These are phyloP conservation scores for Cercospora citrullina DNA, from an alignment of 2,329 filamentous ascomycete genomes.

Conservation along the genomic window DNA sequence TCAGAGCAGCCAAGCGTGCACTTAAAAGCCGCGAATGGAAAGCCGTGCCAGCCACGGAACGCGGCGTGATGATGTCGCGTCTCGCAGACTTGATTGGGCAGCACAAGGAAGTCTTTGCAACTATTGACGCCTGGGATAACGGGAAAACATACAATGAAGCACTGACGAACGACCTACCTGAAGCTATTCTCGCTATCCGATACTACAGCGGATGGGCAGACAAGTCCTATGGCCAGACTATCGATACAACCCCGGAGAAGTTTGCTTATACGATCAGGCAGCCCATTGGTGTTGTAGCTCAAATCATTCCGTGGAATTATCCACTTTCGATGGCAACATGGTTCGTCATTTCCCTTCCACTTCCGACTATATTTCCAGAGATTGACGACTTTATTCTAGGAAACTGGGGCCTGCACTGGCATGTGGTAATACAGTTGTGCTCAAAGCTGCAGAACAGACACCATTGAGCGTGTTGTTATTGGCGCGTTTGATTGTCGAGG, in stretches of 20 bases:
- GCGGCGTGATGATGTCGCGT: not conserved
- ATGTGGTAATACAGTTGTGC: no score
- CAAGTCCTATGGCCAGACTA: not conserved
- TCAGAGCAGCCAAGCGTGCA: constrained; percentile 19
- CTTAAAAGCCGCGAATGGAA: not conserved
- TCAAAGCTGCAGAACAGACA: no score
- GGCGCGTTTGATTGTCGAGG: no score
- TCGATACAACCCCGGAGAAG: not conserved
- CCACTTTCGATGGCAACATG: no score
- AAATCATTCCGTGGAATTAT: constrained; percentile 66
- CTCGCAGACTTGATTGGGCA: not conserved
- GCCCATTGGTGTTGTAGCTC: constrained; percentile 51
- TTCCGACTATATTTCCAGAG: no score
- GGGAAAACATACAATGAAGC: not conserved
- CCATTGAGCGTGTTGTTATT: no score
- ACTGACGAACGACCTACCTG: not conserved
- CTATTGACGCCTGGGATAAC: not conserved
- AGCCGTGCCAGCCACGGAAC: not conserved
- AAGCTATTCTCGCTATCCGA: no score
- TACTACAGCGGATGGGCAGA: constrained; percentile 10
- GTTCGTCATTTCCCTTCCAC: no score
- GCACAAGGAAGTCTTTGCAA: not conserved
- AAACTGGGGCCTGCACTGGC: no score
- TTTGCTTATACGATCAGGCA: constrained; percentile 20
- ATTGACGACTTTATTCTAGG: no score